Base-by-base conservation (phyloP, 2,329 filamentous ascomycete genomes). In the Saccharata proteae region DNA sequence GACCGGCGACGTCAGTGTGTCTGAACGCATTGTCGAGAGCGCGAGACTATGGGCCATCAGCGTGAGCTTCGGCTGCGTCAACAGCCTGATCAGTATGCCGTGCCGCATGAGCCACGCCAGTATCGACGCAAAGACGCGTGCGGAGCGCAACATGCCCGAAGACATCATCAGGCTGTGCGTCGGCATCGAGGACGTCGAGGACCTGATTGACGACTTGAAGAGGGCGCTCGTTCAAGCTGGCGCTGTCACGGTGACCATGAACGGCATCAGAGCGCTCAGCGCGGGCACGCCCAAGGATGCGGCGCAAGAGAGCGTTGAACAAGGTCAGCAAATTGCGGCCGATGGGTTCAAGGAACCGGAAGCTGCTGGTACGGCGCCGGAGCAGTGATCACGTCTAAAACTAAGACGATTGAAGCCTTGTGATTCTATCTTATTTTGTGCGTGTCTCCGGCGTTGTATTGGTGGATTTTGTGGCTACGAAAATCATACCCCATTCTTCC, bases 21-120 rank as follows among this genome's bases (percentile, higher is more conserved):
- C 82, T 4, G 84, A 94, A 62, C 74, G 86, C 22, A 94, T 98
- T 46, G 90, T 98, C 4, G 90, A 96, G 61, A 82, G 81, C 17
- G 82, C 90, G 3, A 75, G 81, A 41, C 65, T 98, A 18, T 98
- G 84, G 77, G 85, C 81, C 19, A 98, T 98, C 45, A 92, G 82
- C 43, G 90, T 98, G 37, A 93, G 84, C 50, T 98, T 98, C 53
- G 90, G 90, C 28, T 96, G 90, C 54, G 90, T 98, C 43, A 98
- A 98, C 64, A 93, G 83, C 53, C 64, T 98, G 55, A 98, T 98
- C 58, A 94, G 86, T 62, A 94, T 98, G 88, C 88, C 90, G 6
- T 98, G 90, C 62, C 85, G 88, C 49, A 98, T 98, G 92, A 96
- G 88, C 59, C 90, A 98, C 59, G 90, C 90, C 22, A 93, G 84